These are phyloP conservation scores for Umbelopsis isabellina DNA, from an alignment of 192 early-diverging fungal genomes.

Conservation along the genomic window DNA sequence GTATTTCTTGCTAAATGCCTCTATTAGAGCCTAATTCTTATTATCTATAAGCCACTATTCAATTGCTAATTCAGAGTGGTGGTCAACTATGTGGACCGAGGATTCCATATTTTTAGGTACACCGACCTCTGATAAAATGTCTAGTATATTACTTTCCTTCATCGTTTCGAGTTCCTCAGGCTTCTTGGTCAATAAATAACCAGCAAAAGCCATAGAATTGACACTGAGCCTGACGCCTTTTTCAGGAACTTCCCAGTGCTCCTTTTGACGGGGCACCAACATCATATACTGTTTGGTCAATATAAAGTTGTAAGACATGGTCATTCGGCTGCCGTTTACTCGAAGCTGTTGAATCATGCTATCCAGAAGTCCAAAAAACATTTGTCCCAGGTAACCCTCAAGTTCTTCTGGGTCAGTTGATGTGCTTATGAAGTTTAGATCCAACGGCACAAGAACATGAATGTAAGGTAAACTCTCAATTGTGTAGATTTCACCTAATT, in stretches of 20 bases:
- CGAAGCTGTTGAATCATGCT: slow-evolving; percentile 53
- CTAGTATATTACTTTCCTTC: slow-evolving; percentile 2
- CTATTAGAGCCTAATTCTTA: too few relatives aligned
- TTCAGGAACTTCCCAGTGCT: slow-evolving; percentile 21
- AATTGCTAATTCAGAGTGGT: too few relatives aligned
- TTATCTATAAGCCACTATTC: too few relatives aligned
- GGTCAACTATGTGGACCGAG: too few relatives aligned
- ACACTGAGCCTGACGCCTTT: slow-evolving; percentile 36
- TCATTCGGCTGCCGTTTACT: slow-evolving; percentile 33
- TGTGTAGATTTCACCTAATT: slow-evolving; percentile 50
- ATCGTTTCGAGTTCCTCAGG: slow-evolving; percentile 43
- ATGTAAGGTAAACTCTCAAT: slow-evolving; percentile 47
- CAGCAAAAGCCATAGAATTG: slow-evolving; percentile 60
- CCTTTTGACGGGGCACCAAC: slow-evolving; percentile 51
- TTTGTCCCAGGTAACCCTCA: slow-evolving; percentile 48
- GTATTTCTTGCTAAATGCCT: too few relatives aligned
- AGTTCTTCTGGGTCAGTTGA: slow-evolving; percentile 24
- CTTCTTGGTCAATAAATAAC: slow-evolving; percentile 48
- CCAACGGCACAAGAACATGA: slow-evolving; percentile 44
- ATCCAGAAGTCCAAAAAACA: slow-evolving; percentile 53
- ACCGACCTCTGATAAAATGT: background rate
- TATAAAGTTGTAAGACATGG: slow-evolving; percentile 55
- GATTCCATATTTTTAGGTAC: background rate
- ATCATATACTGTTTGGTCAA: slow-evolving; percentile 58
- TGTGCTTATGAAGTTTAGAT: slow-evolving; percentile 20